Base-by-base conservation (phyloP, 345 rosid genomes). In the Pistacia integerrima region DNA sequence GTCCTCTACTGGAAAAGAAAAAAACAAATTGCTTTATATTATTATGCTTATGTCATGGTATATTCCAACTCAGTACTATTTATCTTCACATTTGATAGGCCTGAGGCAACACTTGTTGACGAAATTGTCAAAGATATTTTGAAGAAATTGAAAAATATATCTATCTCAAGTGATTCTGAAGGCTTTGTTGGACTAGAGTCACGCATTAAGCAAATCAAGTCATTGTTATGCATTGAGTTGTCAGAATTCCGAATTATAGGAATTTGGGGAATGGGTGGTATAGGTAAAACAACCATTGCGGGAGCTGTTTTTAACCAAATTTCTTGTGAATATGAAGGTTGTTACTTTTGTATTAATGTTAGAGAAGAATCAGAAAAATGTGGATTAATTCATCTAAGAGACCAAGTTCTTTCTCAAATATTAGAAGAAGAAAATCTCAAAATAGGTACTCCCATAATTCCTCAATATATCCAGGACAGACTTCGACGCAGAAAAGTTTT, bases 261-360 rank as follows among this genome's bases (percentile, higher is more conserved):
- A 36, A 64, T 64, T 18, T 64, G 68, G 68, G 68, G 49, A 48
- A 64, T 64, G 68, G 68, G 68, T 0, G 68, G 49, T 38, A 18
- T 64, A 17, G 33, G 33, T 30, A 30, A 30, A 30, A 30, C 33
- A 30, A 30, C 33, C 33, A 30, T 30, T 30, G 33, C 68, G 8
- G 68, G 13, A 10, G 44, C 68, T 17, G 18, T 64, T 64, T 64
- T 64, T 25, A 64, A 64, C n/a, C 68, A 64, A 38, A 8, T 38
- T 64, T 36, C 68, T 4, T 2, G 48, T 67, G 54, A 67, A 4
- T 67, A 44, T 46, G 70, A 67, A 4, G 55, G 70, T 5, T 35
- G 18, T 2, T n/a, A 8, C 7, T 67, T 67, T 10, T 11, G 44
- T n/a, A 54, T 16, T n/a, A 46, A 67, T 12, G 33, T 67, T n/a